Percentiles rank a stretch among this genome's conserved stretches.
Evolutionary conservation across 1,284 basidiomycete genomes (phyloP).

Genomic region (Apiotrichum sp.): DNA sequence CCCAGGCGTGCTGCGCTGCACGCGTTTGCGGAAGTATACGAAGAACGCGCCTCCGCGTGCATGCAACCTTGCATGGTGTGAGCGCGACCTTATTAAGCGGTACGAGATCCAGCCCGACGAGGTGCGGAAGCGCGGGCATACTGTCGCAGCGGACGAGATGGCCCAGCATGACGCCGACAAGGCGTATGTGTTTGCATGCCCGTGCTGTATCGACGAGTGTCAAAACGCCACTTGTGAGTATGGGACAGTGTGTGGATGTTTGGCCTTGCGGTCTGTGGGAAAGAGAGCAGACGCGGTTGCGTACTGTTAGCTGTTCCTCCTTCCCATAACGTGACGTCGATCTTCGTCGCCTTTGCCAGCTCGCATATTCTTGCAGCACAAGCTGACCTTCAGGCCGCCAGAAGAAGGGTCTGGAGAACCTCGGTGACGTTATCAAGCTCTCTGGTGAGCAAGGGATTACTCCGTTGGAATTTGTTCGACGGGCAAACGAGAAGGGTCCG

Average conservation of each 20-base stretch:
- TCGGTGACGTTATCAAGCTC: constrained; percentile 21
- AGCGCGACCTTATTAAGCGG: constrained; percentile 22
- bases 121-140: constrained; percentile 2
- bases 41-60: constrained; percentile 13
- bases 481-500: constrained; percentile 1
- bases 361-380: no score
- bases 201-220: constrained; percentile 29
- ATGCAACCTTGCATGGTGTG: constrained; percentile 33
- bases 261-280: no score
- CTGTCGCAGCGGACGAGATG: constrained; percentile 1
- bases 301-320: no score
- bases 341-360: no score
- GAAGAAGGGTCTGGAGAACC: constrained; percentile 28
- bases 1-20: constrained; percentile 27
- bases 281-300: no score
- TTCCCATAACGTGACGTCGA: no score
- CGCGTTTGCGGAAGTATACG: constrained; percentile 19
- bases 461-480: constrained; percentile 8
- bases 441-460: constrained; percentile 9
- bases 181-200: constrained; percentile 25
- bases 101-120: constrained; percentile 20
- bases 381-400: constrained; percentile 21
- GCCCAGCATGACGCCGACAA: constrained; percentile 12
- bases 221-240: constrained; percentile 31
- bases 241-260: no score